A percentile compares a stretch with the other conserved stretches of the same genome.
These are phyloP conservation scores for Ceriops zippeliana DNA, from an alignment of 345 rosid genomes.

Conservation along the genomic window DNA sequence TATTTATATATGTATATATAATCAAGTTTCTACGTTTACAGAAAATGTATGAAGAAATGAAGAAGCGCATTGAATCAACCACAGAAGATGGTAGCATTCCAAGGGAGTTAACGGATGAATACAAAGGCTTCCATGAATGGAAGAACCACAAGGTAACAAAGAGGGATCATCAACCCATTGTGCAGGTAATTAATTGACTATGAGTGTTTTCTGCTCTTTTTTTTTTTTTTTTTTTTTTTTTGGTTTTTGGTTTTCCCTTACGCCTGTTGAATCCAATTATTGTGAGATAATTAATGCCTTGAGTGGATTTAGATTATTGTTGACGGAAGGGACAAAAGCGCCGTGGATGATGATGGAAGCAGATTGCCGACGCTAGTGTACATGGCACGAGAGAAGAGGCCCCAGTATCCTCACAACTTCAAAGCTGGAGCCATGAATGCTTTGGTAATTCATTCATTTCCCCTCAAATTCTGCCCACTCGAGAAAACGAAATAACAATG, in stretches of 20 bases:
- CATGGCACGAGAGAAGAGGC: constrained; percentile 75
- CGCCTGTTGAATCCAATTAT: no score
- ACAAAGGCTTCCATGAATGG: constrained; percentile 53
- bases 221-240: neutral
- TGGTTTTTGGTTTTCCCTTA: neutral
- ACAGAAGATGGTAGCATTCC: constrained; percentile 32
- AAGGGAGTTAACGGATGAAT: constrained; percentile 29
- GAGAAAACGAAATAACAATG: no score
- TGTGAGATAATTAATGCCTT: neutral
- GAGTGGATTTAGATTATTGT: constrained; percentile 40
- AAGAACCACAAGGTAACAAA: constrained; percentile 41
- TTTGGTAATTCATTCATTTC: constrained; percentile 36
- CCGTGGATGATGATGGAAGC: constrained; percentile 28
- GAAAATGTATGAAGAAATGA: constrained; percentile 53
- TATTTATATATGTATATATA: no score
- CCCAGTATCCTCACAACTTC: constrained; percentile 58
- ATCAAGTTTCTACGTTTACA: neutral
- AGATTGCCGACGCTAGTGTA: constrained; percentile 63
- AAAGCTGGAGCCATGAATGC: constrained; percentile 93
- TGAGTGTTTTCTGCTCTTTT: neutral
- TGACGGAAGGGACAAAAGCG: constrained; percentile 41
- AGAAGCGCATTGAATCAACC: constrained; percentile 35
- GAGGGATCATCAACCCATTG: constrained; percentile 50
- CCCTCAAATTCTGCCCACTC: no score
- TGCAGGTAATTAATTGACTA: constrained; percentile 48